These are phyloP conservation scores for Trichopus zeylanicus DNA, from an alignment of 116 monocot genomes.

Conservation along the genomic window DNA sequence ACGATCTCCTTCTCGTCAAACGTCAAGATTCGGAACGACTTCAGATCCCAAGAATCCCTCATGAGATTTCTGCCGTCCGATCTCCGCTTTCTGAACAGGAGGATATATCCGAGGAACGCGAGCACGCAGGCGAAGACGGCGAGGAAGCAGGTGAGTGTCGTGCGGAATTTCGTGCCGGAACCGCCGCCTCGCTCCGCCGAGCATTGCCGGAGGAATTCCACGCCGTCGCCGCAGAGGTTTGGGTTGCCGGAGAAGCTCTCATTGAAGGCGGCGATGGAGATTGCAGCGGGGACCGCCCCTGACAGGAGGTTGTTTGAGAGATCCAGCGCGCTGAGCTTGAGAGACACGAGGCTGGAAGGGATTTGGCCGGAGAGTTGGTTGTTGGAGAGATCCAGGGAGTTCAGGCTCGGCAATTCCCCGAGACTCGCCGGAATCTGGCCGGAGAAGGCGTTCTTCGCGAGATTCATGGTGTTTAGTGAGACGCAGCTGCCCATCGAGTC, in stretches of 20 bases:
- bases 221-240: conserved; percentile 30
- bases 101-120: conserved; percentile 10
- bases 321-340: conserved; percentile 51
- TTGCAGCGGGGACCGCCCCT: conserved; percentile 37
- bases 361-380: conserved; percentile 60
- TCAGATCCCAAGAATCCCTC: conserved; percentile 56
- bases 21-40: conserved; percentile 51
- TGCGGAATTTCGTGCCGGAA: conserved; percentile 16
- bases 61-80: not conserved
- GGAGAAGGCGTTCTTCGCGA: conserved; percentile 46
- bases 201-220: conserved; percentile 24
- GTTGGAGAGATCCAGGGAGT: conserved; percentile 54
- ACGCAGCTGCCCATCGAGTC: conserved; percentile 32
- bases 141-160: conserved; percentile 19
- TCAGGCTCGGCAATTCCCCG: conserved; percentile 29
- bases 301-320: conserved; percentile 54
- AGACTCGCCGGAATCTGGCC: conserved; percentile 52
- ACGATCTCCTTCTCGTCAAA: conserved; percentile 68
- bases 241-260: conserved; percentile 54
- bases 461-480: conserved; percentile 28
- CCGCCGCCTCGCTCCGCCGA: not conserved
- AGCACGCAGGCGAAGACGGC: conserved; percentile 12
- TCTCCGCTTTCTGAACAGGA: conserved; percentile 15
- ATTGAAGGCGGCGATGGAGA: conserved; percentile 43
- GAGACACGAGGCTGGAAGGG: conserved; percentile 30